Base-by-base conservation (phyloP, 2,329 filamentous ascomycete genomes). In the Calonectria pseudoturangicola region DNA sequence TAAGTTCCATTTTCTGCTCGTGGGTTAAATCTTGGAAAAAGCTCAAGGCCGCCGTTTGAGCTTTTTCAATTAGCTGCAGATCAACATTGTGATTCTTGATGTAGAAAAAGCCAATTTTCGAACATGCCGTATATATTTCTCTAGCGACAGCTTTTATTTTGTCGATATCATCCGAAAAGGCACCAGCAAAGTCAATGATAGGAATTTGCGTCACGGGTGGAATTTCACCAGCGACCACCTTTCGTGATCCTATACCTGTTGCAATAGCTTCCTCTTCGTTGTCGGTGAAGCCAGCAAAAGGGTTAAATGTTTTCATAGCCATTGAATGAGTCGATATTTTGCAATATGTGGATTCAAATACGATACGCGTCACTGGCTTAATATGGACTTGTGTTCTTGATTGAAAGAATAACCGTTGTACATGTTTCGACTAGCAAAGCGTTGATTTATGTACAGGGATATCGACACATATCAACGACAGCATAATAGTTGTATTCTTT, bases 111-210 rank as follows among this genome's bases (percentile, higher is more conserved):
- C 47, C 47, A 8, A 50, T 27, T 12, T 27, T 8, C 4, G 47
- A 50, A n/a, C 47, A 50, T 5, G 47, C 47, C 4, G 15, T n/a
- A 25, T n/a, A 50, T 21, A 50, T 50, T 25, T 50, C 47, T 21
- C 25, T 21, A 2, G 47, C 47, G 15, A 50, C 47, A 18, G 15
- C 18, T n/a, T 18, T 50, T 50, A 8, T 50, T 18, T 21, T 25
- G 4, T 50, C 47, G 4, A 50, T n/a, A 10, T 50, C 47, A 25
- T 25, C n/a, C 4, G 47, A 50, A 50, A 50, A 50, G 6, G 16
- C 47, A 50, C 16, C 47, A 21, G 47, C 47, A n/a, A 50, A 25
- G n/a, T 50, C 47, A 25, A 50, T 50, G 47, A 50, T 50, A n/a
- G 47, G 47, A 50, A 50, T 50, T 50, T 50, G 5, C 3, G n/a